These are phyloP conservation scores for Lentinula sp. DNA, from an alignment of 768 basidiomycete genomes.

Conservation along the genomic window DNA sequence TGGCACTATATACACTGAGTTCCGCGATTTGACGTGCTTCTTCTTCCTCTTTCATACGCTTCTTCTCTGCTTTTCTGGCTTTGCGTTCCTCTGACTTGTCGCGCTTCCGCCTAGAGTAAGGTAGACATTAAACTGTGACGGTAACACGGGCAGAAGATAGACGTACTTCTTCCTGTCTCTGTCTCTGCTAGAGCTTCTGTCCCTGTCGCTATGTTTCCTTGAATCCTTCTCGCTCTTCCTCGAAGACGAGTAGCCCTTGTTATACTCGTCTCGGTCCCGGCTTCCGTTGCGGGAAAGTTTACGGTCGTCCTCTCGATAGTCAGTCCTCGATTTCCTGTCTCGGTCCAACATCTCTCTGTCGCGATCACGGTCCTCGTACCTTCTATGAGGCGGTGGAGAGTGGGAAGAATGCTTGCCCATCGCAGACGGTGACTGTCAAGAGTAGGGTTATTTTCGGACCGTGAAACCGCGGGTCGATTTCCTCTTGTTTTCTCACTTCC, in stretches of 20 bases:
- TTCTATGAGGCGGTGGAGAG: constrained; percentile 43
- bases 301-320: constrained; percentile 22
- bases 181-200: constrained; percentile 26
- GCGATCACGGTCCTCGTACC: constrained; percentile 30
- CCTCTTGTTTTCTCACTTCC: background rate
- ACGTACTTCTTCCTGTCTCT: constrained; percentile 37
- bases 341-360: constrained; percentile 27
- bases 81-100: constrained; percentile 84
- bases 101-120: constrained; percentile 58
- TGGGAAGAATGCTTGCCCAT: constrained; percentile 51
- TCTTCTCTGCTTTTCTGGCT: constrained; percentile 86
- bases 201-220: constrained; percentile 12
- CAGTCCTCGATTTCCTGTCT: constrained; percentile 23
- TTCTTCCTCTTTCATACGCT: constrained; percentile 75
- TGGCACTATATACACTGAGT: constrained; percentile 92
- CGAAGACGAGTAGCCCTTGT: constrained; percentile 24
- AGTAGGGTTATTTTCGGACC: background rate
- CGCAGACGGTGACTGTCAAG: background rate
- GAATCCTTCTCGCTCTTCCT: background rate
- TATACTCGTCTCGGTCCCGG: constrained; percentile 19
- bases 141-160: background rate
- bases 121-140: background rate
- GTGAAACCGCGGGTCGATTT: background rate
- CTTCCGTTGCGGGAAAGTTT: constrained; percentile 26
- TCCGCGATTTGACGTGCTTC: constrained; percentile 91